phyloP scores from a whole-genome alignment of 164 flowering plant species.

The Litsea cubeba region DNA sequence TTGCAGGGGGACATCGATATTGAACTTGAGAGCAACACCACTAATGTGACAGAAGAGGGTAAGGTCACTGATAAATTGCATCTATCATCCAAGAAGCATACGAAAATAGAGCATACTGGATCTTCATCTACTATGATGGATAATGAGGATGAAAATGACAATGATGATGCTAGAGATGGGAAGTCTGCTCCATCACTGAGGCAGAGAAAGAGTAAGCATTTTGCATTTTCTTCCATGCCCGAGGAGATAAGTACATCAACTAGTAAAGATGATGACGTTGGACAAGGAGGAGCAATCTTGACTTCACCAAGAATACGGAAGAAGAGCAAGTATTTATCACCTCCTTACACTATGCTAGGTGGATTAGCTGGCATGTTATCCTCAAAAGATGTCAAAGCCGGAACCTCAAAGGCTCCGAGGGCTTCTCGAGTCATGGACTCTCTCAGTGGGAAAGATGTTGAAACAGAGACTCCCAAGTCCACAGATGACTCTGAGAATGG shows the following conservation, averaged over 20 bases:
- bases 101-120: slow-evolving; percentile 7
- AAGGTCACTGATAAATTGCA: background rate
- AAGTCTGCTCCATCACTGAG: slow-evolving; percentile 7
- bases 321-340: slow-evolving; percentile 85
- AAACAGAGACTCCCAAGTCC: background rate
- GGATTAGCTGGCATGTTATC: slow-evolving; percentile 16
- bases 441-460: background rate
- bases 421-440: slow-evolving; percentile 18
- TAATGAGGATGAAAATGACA: slow-evolving; percentile 10
- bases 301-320: slow-evolving; percentile 52
- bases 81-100: slow-evolving; percentile 9
- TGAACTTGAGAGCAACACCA: slow-evolving; percentile 10
- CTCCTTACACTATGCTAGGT: slow-evolving; percentile 43
- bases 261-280: slow-evolving; percentile 7
- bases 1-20: slow-evolving; percentile 13
- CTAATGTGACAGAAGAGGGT: background rate
- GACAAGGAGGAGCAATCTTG: slow-evolving; percentile 19
- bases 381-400: slow-evolving; percentile 25
- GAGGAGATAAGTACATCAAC: slow-evolving; percentile 13
- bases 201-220: slow-evolving; percentile 11
- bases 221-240: background rate
- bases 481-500: slow-evolving; percentile 19
- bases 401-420: slow-evolving; percentile 15
- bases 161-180: slow-evolving; percentile 16
- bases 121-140: slow-evolving; percentile 12